These are phyloP conservation scores for Jamesozyma rosinii DNA, from an alignment of 805 yeast genomes.

Conservation along the genomic window DNA sequence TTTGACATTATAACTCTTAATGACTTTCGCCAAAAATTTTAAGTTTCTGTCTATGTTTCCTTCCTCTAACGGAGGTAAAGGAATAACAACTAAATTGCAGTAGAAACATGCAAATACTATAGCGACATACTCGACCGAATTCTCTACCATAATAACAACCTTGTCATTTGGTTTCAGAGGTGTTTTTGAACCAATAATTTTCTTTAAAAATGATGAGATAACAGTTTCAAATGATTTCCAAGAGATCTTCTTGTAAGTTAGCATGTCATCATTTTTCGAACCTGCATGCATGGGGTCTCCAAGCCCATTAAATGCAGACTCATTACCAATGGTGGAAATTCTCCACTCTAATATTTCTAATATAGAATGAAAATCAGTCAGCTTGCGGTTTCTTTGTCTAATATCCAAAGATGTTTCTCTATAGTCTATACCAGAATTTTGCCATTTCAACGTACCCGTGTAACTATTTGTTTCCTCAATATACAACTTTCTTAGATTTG, in stretches of 20 bases:
- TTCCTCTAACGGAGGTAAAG: constrained; percentile 65
- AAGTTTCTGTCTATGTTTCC: constrained; percentile 65
- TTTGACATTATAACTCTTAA: constrained; percentile 61
- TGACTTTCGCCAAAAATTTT: constrained; percentile 51
- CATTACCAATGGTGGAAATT: constrained; percentile 63
- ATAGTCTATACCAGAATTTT: constrained; percentile 73
- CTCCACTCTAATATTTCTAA: constrained; percentile 73
- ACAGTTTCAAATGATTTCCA: constrained; percentile 80
- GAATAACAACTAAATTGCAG: constrained; percentile 55
- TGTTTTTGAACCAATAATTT: constrained; percentile 58
- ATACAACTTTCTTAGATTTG: constrained; percentile 52
- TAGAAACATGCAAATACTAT: constrained; percentile 81
- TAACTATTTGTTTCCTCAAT: constrained; percentile 35
- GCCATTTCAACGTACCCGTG: constrained; percentile 33
- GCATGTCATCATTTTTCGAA: constrained; percentile 28
- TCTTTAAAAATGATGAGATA: constrained; percentile 64
- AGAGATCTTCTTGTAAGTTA: constrained; percentile 44
- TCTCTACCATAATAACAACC: constrained; percentile 74
- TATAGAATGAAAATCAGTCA: constrained; percentile 64
- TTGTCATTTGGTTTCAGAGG: constrained; percentile 57
- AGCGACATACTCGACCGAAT: constrained; percentile 76
- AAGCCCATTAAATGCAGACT: constrained; percentile 54
- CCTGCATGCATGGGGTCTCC: constrained; percentile 28
- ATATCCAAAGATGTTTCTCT: constrained; percentile 71
- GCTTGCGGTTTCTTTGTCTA: constrained; percentile 53